Conservation (phyloP, 306 rosid species). For the Castanea mollissima region DNA sequence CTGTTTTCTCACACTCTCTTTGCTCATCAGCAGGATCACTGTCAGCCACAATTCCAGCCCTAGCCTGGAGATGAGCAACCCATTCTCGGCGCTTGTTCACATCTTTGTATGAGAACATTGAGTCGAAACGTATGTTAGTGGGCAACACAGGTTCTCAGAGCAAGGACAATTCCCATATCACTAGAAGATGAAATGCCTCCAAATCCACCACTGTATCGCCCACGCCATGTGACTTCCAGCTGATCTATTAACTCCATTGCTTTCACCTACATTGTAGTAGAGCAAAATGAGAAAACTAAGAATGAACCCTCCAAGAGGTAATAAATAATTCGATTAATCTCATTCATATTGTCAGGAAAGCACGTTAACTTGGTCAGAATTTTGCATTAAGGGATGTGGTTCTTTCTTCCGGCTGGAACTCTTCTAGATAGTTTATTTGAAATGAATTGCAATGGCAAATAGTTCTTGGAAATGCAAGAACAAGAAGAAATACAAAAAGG, state of each 20-base stretch:
- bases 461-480: background rate
- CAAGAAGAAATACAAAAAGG: background rate
- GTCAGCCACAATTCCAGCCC: constrained; percentile 94
- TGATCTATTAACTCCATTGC: constrained; percentile 96
- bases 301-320: constrained; percentile 1
- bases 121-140: constrained; percentile 64
- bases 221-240: constrained; percentile 83
- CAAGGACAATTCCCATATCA: constrained; percentile 88
- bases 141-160: constrained; percentile 89
- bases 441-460: background rate
- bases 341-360: background rate
- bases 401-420: too few species aligned
- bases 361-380: too few species aligned
- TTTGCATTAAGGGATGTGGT: too few species aligned
- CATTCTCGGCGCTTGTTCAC: constrained; percentile 69
- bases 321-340: background rate
- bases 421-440: background rate
- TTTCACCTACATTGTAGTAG: constrained; percentile 66
- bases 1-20: constrained; percentile 92
- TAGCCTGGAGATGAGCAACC: constrained; percentile 90
- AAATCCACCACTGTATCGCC: constrained; percentile 95
- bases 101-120: constrained; percentile 81
- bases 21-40: constrained; percentile 88
- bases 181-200: constrained; percentile 85
- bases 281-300: constrained; percentile 5